Evolutionary conservation across 169 alveolate genomes (phyloP).

Genomic region (Plasmodium relictum): DNA sequence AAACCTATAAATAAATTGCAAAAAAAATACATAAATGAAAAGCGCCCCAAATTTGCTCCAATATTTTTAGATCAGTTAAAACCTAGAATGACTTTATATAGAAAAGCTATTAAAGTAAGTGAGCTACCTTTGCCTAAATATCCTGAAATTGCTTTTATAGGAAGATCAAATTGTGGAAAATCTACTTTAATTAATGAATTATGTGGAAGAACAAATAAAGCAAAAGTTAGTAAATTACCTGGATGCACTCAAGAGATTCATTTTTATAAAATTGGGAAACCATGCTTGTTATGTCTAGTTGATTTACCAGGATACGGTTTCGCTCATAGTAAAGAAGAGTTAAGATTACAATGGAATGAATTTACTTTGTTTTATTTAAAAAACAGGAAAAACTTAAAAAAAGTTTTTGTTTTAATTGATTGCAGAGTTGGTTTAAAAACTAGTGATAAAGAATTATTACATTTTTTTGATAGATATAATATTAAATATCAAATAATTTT

Average conservation of each 20-base stretch:
- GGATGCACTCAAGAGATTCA: constrained; percentile 84
- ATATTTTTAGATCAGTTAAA: constrained; percentile 80
- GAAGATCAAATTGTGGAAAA: constrained; percentile 86
- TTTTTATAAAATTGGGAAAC: constrained; percentile 85
- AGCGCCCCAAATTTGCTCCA: constrained; percentile 81
- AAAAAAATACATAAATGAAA: constrained; percentile 71
- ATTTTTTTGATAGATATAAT: constrained; percentile 82
- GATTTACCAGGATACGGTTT: constrained; percentile 89
- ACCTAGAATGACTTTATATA: constrained; percentile 80
- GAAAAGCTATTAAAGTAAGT: constrained; percentile 59
- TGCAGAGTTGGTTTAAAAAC: constrained; percentile 83
- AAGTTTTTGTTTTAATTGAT: constrained; percentile 83
- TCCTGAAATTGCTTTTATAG: constrained; percentile 85
- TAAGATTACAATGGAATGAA: constrained; percentile 82
- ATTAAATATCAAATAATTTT: constrained; percentile 83
- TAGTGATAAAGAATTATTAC: constrained; percentile 83
- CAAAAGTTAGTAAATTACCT: constrained; percentile 80
- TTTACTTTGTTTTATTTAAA: constrained; percentile 82
- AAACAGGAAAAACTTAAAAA: constrained; percentile 80
- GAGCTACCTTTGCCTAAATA: constrained; percentile 73
- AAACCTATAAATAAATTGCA: constrained; percentile 72
- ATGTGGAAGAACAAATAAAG: constrained; percentile 82
- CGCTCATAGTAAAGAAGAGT: constrained; percentile 81
- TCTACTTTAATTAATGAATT: constrained; percentile 85
- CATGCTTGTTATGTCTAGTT: constrained; percentile 83